Percentiles rank a stretch among this genome's conserved stretches.
phyloP scores from a whole-genome alignment of 768 basidiomycete genomes.

The Termitomyces sp. region DNA sequence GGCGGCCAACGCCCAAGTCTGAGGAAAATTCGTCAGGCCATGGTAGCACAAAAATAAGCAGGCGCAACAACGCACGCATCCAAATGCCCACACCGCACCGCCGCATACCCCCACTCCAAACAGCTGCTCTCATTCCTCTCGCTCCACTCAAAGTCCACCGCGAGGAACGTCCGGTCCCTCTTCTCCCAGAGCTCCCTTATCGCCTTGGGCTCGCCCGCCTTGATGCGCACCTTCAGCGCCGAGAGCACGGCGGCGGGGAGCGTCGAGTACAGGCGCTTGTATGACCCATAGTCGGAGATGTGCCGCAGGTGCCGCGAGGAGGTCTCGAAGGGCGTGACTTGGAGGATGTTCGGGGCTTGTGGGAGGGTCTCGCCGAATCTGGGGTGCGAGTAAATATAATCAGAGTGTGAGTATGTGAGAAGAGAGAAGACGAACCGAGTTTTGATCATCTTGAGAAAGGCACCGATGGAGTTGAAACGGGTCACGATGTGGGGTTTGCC shows the following conservation, averaged over 20 bases:
- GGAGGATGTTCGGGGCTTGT: slow-evolving; percentile 68
- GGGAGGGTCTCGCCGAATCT: slow-evolving; percentile 79
- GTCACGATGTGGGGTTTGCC: slow-evolving; percentile 79
- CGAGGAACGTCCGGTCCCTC: slow-evolving; percentile 71
- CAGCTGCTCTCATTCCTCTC: slow-evolving; percentile 68
- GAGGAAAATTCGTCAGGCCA: slow-evolving; percentile 1
- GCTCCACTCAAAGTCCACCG: slow-evolving; percentile 72
- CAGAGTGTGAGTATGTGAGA: not conserved
- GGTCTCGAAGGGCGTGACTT: slow-evolving; percentile 67
- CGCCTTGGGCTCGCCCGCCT: slow-evolving; percentile 61
- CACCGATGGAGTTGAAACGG: slow-evolving; percentile 63
- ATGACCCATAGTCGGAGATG: slow-evolving; percentile 61
- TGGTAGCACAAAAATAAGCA: too few relatives aligned
- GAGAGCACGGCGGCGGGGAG: slow-evolving; percentile 67
- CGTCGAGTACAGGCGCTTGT: slow-evolving; percentile 67
- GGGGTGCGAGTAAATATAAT: too few relatives aligned
- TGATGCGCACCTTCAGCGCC: slow-evolving; percentile 62
- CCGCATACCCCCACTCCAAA: slow-evolving; percentile 82
- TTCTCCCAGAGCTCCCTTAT: slow-evolving; percentile 66
- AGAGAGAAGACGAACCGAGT: slow-evolving; percentile 49
- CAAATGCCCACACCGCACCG: slow-evolving; percentile 68
- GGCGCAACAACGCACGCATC: slow-evolving; percentile 50
- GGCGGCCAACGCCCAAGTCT: slow-evolving; percentile 78
- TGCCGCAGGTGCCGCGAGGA: slow-evolving; percentile 65
- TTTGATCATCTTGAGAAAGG: slow-evolving; percentile 85